Evolutionary conservation across 1,139 yeast species (phyloP), one percentile per base, ranked within the genome.

Genomic region (Candida glucosophila): DNA sequence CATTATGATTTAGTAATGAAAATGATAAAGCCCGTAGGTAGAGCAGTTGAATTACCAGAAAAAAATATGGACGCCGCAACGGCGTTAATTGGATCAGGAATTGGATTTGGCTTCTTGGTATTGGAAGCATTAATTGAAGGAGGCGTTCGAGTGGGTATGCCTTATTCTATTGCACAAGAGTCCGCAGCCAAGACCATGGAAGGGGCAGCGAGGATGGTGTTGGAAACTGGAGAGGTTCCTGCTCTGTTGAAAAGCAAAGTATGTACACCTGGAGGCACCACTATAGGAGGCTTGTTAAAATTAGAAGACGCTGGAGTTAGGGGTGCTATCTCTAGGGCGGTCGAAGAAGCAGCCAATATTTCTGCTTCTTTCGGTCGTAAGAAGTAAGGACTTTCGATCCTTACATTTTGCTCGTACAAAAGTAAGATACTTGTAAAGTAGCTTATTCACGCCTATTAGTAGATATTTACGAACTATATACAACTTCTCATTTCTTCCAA

Each of bases 191-290:
- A 86, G 53, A 95, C 88, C 15, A 67, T 90, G 74, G 90, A 82
- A 48, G 98, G 99, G 12, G 83, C 97, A n/a, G 92, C 93, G 14
- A 77, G 76, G 54, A 83, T 90, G 95, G 92, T 79, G 2, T 55
- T 70, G 33, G 80, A 74, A 46, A 72, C 85, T n/a, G 88, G 86
- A 3, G 74, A 70, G 22, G 96, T 88, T 46, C 98, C 98, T n/a
- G 92, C 93, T 7, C 85, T 73, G 12, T 67, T 90, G 50, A 81
- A 83, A 48, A 77, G 82, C 49, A 80, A 79, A 44, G 92, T 90
- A 5, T 86, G 96, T 49, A 90, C 99, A 0, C 99, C 99, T 11
- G 98, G 93, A 17, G 99, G 99, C 19, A 88, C 96, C 28, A 90
- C 99, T 6, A 90, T 92, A 49, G 95, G 95, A 4, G 99, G 99